phyloP scores from a whole-genome alignment of 345 rosid species.

The Cochlearia excelsa region DNA sequence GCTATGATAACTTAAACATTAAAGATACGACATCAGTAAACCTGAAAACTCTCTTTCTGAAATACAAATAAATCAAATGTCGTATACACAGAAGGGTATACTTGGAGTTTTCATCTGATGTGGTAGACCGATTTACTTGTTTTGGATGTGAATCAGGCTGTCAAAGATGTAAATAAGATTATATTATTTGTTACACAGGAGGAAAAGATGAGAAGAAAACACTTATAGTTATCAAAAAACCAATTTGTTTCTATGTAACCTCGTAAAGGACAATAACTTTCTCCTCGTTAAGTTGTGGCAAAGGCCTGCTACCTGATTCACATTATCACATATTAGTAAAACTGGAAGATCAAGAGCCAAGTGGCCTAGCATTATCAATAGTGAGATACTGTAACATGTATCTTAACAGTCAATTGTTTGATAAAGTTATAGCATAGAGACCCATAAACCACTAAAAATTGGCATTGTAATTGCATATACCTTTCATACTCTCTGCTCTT shows the following conservation, averaged over 20 bases:
- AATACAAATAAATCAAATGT: constrained; percentile 4
- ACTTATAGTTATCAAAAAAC: neutral
- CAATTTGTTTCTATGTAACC: constrained; percentile 39
- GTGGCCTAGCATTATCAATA: neutral
- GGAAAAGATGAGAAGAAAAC: neutral
- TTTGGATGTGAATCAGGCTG: constrained; percentile 67
- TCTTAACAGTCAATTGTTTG: neutral
- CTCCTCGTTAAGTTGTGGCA: constrained; percentile 53
- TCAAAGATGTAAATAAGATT: constrained; percentile 32
- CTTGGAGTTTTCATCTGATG: constrained; percentile 67
- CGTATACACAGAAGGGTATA: constrained; percentile 36
- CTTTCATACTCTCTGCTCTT: constrained; percentile 25
- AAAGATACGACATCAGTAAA: too few species aligned
- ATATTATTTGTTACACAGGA: constrained; percentile 4
- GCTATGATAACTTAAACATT: constrained; percentile 40
- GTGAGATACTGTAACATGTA: constrained; percentile 1
- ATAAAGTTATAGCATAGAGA: neutral
- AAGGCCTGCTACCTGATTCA: constrained; percentile 51
- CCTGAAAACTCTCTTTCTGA: neutral
- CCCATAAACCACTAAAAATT: too few species aligned
- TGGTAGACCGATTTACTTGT: constrained; percentile 51
- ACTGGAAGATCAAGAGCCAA: neutral
- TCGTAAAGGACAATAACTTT: constrained; percentile 86
- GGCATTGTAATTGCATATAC: too few species aligned
- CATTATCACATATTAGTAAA: constrained; percentile 24